Evolutionary conservation across 495 filamentous ascomycete genomes (phyloP).

Genomic region (Lepidopterella palustris): DNA sequence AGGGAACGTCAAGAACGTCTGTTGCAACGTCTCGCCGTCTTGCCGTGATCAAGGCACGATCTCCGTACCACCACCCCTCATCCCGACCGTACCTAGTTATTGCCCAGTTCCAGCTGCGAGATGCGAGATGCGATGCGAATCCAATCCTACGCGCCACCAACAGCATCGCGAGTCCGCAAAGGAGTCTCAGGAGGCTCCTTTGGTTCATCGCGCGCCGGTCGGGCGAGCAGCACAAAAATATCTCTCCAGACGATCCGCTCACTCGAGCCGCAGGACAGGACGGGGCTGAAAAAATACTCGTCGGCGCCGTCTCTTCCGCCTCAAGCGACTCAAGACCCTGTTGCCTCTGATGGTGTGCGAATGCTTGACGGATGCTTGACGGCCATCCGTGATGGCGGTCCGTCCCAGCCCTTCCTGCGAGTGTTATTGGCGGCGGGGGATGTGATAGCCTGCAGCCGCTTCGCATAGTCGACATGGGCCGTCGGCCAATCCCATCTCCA

Average conservation of each 20-base stretch:
- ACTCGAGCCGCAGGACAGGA: background rate
- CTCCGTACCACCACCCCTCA: constrained; percentile 11
- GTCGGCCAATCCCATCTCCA: constrained; percentile 6
- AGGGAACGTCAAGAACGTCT: background rate
- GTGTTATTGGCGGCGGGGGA: constrained; percentile 8
- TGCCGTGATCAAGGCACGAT: constrained; percentile 15
- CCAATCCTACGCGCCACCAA: background rate
- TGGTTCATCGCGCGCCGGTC: background rate
- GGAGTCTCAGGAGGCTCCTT: too few relatives aligned
- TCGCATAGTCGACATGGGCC: background rate
- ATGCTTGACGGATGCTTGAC: background rate
- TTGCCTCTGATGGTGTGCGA: background rate
- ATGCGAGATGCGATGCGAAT: background rate
- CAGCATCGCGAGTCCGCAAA: background rate
- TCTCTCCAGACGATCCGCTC: background rate
- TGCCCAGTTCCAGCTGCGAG: too few relatives aligned
- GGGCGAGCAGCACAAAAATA: background rate
- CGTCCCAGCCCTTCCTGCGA: constrained; percentile 11
- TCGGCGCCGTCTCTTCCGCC: background rate
- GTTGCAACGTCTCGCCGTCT: background rate
- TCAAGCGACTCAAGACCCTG: background rate
- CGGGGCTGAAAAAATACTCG: background rate
- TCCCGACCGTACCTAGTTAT: constrained; percentile 9
- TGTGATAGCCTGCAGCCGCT: constrained; percentile 12
- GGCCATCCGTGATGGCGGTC: constrained; percentile 2